Evolutionary conservation across 805 yeast species (phyloP).

Genomic region (Zygosaccharomyces siamensis): DNA sequence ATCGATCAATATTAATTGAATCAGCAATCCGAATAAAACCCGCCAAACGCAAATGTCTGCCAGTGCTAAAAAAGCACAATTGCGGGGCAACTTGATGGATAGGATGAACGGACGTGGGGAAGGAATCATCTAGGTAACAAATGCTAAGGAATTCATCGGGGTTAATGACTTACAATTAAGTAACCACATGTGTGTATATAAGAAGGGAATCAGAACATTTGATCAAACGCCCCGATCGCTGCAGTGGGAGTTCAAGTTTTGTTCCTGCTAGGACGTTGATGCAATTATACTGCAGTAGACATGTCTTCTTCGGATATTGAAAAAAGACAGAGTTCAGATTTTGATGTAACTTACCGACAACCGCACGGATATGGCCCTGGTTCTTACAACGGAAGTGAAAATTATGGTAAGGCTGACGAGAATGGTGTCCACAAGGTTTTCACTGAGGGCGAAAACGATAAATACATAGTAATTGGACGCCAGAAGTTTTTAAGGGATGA

Average conservation of each 20-base stretch:
- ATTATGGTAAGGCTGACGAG: not conserved
- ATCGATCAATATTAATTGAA: too few relatives aligned
- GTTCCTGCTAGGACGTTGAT: too few relatives aligned
- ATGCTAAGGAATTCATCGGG: not conserved
- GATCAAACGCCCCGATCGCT: too few relatives aligned
- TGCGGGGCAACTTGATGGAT: too few relatives aligned
- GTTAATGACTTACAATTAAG: not conserved
- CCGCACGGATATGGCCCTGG: slow-evolving; percentile 4
- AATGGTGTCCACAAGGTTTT: slow-evolving; percentile 24
- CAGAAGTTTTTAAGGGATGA: slow-evolving; percentile 61
- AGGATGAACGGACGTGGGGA: too few relatives aligned
- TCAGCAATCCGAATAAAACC: too few relatives aligned
- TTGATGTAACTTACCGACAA: slow-evolving; percentile 1
- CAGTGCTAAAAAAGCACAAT: too few relatives aligned
- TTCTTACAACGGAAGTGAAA: slow-evolving; percentile 2
- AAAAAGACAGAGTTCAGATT: not conserved
- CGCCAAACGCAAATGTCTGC: too few relatives aligned
- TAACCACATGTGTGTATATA: not conserved
- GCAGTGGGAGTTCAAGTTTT: not conserved
- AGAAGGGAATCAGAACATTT: not conserved
- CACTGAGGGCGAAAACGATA: slow-evolving; percentile 48
- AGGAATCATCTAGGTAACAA: too few relatives aligned
- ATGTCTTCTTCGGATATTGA: not conserved
- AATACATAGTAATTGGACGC: slow-evolving; percentile 66
- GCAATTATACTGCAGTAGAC: not conserved